Conservation (phyloP, 2,329 filamentous ascomycete species). For the Exophiala oligosperma region DNA sequence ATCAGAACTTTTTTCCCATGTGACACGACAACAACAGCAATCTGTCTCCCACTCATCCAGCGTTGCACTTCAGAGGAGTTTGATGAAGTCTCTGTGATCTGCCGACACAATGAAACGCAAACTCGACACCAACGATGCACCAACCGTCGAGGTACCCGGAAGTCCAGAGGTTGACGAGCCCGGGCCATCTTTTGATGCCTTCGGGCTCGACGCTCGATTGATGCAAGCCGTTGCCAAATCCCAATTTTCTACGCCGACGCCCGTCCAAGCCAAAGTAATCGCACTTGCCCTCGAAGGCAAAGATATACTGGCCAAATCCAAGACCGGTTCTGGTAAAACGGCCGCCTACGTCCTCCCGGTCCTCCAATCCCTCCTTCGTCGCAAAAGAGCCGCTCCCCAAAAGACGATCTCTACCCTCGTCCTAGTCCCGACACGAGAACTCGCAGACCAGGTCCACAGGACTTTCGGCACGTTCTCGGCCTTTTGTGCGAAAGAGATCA, state of each 20-base stretch:
- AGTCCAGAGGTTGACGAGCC: slow-evolving; percentile 19
- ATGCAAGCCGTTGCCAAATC: slow-evolving; percentile 83
- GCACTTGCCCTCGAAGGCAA: slow-evolving; percentile 83
- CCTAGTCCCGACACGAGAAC: slow-evolving; percentile 89
- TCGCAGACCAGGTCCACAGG: slow-evolving; percentile 87
- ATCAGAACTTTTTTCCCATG: too few species aligned
- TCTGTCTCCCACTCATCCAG: neutral
- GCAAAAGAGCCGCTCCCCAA: slow-evolving; percentile 57
- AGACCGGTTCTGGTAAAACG: slow-evolving; percentile 95
- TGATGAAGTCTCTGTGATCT: neutral
- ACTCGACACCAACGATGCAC: slow-evolving; percentile 49
- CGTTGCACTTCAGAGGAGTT: neutral
- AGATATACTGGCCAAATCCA: slow-evolving; percentile 87
- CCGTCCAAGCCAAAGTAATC: slow-evolving; percentile 83
- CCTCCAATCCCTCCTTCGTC: slow-evolving; percentile 78
- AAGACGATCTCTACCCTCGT: slow-evolving; percentile 59
- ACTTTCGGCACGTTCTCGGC: slow-evolving; percentile 72
- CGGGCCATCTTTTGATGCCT: slow-evolving; percentile 64
- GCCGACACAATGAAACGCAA: slow-evolving; percentile 49
- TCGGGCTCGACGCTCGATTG: slow-evolving; percentile 81
- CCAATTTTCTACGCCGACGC: slow-evolving; percentile 82
- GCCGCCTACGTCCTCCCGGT: slow-evolving; percentile 91
- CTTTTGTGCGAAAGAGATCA: slow-evolving; percentile 82
- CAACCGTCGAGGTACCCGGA: slow-evolving; percentile 36
- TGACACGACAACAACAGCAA: too few species aligned